Base-by-base conservation (phyloP, 805 yeast genomes). In the Naumovozyma dairenensis region DNA sequence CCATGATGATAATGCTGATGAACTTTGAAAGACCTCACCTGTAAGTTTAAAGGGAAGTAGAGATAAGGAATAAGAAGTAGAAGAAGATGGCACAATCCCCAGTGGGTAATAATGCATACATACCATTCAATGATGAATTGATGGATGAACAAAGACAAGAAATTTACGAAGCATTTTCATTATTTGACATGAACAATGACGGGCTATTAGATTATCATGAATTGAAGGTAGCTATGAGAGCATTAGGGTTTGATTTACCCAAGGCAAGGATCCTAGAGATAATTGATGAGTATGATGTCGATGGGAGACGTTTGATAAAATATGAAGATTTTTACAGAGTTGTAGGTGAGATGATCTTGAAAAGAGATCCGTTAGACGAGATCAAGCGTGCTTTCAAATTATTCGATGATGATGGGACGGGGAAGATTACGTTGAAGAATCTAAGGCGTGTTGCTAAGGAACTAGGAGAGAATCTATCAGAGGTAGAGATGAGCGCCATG, bases 401-500 rank as follows among this genome's bases (percentile, higher is more conserved):
- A 20, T 87, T 87, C 59, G 96, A 87, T 48, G 87, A 81, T 39
- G 96, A 85, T 47, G 69, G 68, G 32, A 85, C 93, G 0, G 96
- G 96, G 0, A 81, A 79, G 53, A 86, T 87, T 42, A 74, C 81
- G 36, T 64, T 89, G 32, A 71, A 87, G 44, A 82, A 86, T 52
- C 67, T 92, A 38, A 74, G 93, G 56, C 71, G 92, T 40, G 94
- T 89, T 2, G 92, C 96, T 8, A 81, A 82, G 46, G 96, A 89
- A 45, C 62, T 92, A 37, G 96, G 96, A 2, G 98, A 92, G 57
- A 82, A 80, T 46, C 63, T 92, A 37, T 77, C 84, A 5, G 99
- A 92, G 46, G 95, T 85, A 38, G 98, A 92, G 52, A 65, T 92
- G 33, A 71, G 82, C 45, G 96, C 96, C 4, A 92, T 92, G 98